A percentile compares a stretch with the other conserved stretches of the same genome.
phyloP scores from a whole-genome alignment of 2,329 filamentous ascomycete species.

The Canariomyces notabilis region DNA sequence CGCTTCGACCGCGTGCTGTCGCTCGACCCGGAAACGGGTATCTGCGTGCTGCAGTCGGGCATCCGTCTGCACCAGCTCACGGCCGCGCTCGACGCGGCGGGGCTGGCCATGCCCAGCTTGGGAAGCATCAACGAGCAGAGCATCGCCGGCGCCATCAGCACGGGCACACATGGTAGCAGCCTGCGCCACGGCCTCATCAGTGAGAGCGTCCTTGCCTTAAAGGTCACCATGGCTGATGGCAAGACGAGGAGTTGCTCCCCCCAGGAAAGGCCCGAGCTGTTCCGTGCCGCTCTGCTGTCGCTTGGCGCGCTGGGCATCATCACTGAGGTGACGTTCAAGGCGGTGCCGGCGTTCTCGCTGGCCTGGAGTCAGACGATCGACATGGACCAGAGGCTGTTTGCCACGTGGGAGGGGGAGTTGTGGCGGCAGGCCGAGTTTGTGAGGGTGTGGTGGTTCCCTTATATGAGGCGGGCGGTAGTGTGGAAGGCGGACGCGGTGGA shows the following conservation, averaged over 20 bases:
- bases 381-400: constrained; percentile 62
- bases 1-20: constrained; percentile 67
- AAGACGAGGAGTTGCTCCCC: constrained; percentile 65
- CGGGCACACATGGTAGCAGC: constrained; percentile 88
- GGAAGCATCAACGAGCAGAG: constrained; percentile 95
- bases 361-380: constrained; percentile 80
- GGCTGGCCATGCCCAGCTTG: constrained; percentile 82
- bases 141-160: constrained; percentile 85
- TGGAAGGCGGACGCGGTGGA: constrained; percentile 66
- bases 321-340: constrained; percentile 79
- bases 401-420: constrained; percentile 65
- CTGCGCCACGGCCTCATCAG: constrained; percentile 78
- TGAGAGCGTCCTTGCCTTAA: constrained; percentile 67
- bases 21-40: constrained; percentile 59
- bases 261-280: constrained; percentile 66
- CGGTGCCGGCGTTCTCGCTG: constrained; percentile 76
- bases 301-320: constrained; percentile 89
- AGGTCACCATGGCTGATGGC: constrained; percentile 78
- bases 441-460: constrained; percentile 96
- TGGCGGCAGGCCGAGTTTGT: constrained; percentile 88
- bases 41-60: constrained; percentile 79
- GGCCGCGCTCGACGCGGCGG: constrained; percentile 64
- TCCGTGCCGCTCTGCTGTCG: constrained; percentile 80
- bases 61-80: constrained; percentile 76
- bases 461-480: constrained; percentile 78